Base-by-base conservation (phyloP, 768 basidiomycete species). In the Cystofilobasidium bisporidii region DNA sequence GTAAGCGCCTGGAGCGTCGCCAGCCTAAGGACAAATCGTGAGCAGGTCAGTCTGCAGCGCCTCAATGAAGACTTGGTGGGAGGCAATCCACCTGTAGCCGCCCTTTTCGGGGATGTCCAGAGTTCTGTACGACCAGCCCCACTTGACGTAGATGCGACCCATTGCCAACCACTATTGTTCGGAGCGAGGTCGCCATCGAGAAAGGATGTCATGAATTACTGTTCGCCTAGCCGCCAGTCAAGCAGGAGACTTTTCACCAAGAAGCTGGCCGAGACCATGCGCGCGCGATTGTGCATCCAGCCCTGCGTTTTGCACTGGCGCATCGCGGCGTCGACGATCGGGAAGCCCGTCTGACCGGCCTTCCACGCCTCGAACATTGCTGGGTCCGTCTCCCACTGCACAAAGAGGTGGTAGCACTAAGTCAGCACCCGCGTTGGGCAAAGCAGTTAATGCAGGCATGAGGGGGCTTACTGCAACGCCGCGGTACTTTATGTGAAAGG, bases 171-270 rank as follows among this genome's bases (percentile, higher is more conserved):
- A 26, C 65, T 59, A 20, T 66, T 61, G 65, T 94, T 92, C 9
- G 86, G 86, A 0, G 90, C 86, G 1, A 96, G 81, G 74, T 96
- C 91, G 0, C 90, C 91, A 72, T 96, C 93, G 61, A 96, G 84
- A 64, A 96, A 81, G 26, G 82, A 81, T 75, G 89, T 81, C 89
- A 92, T 93, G 75, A 94, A 96, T 73, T 89, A 86, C 84, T 91
- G 75, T 58, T 71, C 71, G 2, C 68, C 71, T 22, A 75, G 36
- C 33, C 86, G 82, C 93, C 93, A 96, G 75, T 96, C 91, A 65
- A 94, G 80, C 87, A 96, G 87, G 61, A 96, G 78, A 73, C 91
- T 85, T 76, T 89, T 88, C 32, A 82, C 82, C 41, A 88, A 75
- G 74, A 85, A 91, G 85, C 73, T 72, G 14, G 73, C 74, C 28